Conservation (phyloP, 2,329 filamentous ascomycete genomes). For the Ilyonectria robusta region DNA sequence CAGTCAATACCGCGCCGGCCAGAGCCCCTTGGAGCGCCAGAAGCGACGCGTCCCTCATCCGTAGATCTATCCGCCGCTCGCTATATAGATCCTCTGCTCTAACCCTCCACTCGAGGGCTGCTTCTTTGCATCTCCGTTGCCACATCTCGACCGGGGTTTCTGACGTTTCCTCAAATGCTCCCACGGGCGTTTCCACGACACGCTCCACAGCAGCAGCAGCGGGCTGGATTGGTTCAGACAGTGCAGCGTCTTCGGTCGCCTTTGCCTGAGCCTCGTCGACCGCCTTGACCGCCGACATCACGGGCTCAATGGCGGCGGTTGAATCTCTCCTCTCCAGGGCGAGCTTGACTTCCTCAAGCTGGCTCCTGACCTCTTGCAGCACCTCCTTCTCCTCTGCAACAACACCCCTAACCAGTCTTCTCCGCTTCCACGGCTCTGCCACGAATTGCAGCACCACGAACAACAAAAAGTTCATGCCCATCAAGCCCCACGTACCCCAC, state of each 20-base stretch:
- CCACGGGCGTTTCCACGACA: slow-evolving; percentile 21
- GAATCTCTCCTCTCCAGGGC: slow-evolving; percentile 47
- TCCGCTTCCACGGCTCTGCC: slow-evolving; percentile 92
- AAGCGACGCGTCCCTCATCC: slow-evolving; percentile 79
- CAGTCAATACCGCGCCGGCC: slow-evolving; percentile 74
- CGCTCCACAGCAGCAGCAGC: slow-evolving; percentile 15
- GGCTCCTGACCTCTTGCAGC: slow-evolving; percentile 63
- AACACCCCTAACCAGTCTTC: slow-evolving; percentile 84
- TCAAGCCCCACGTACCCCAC: slow-evolving; percentile 98
- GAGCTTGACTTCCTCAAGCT: slow-evolving; percentile 56
- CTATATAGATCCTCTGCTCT: slow-evolving; percentile 73
- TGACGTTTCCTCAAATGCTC: slow-evolving; percentile 5
- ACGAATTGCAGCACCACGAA: slow-evolving; percentile 90
- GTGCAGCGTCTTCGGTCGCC: slow-evolving; percentile 17
- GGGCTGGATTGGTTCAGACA: slow-evolving; percentile 17
- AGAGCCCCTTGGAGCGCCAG: slow-evolving; percentile 77
- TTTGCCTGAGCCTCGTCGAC: slow-evolving; percentile 19
- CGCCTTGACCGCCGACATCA: slow-evolving; percentile 31
- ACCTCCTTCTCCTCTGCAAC: slow-evolving; percentile 80
- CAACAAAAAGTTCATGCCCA: slow-evolving; percentile 95
- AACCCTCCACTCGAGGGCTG: slow-evolving; percentile 63
- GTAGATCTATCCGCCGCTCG: slow-evolving; percentile 73
- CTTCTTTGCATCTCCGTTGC: slow-evolving; percentile 58
- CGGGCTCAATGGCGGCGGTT: slow-evolving; percentile 31
- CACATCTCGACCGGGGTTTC: not conserved